Evolutionary conservation across 306 rosid species (phyloP).

Genomic region (Ziziphus jujuba): DNA sequence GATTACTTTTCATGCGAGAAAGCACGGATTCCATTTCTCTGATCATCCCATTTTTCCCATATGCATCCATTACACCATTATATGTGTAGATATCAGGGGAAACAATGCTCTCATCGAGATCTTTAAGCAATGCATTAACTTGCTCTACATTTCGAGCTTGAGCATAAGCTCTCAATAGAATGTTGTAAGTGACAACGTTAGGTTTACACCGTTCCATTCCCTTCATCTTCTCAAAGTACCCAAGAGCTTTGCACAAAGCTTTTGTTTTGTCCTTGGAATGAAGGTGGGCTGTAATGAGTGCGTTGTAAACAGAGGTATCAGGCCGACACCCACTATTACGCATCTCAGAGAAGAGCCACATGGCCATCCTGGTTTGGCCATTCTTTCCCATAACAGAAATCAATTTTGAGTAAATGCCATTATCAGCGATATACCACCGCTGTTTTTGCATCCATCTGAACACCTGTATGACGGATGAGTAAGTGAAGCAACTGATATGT

Average conservation of each 20-base stretch:
- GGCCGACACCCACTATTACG: slow-evolving; percentile 82
- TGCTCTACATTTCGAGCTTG: slow-evolving; percentile 62
- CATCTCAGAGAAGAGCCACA: slow-evolving; percentile 99
- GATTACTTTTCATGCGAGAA: slow-evolving; percentile 72
- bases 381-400: slow-evolving; percentile 90
- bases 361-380: slow-evolving; percentile 88
- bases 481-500: slow-evolving; percentile 21
- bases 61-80: slow-evolving; percentile 98
- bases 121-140: slow-evolving; percentile 72
- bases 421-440: slow-evolving; percentile 88
- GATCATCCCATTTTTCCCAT: slow-evolving; percentile 83
- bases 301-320: slow-evolving; percentile 87
- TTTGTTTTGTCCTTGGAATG: slow-evolving; percentile 68
- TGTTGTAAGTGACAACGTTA: slow-evolving; percentile 79
- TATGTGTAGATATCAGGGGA: slow-evolving; percentile 75
- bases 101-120: slow-evolving; percentile 74
- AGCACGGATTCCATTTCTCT: slow-evolving; percentile 85
- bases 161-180: slow-evolving; percentile 85
- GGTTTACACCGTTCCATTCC: slow-evolving; percentile 88
- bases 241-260: slow-evolving; percentile 74
- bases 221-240: slow-evolving; percentile 91
- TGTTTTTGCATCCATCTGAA: slow-evolving; percentile 99
- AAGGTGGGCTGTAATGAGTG: slow-evolving; percentile 89
- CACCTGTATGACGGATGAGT: slow-evolving; percentile 56
- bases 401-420: slow-evolving; percentile 84